A percentile compares a stretch with the other conserved stretches of the same genome.
These are phyloP conservation scores for Casuarina glauca DNA, from an alignment of 306 rosid genomes.

Conservation along the genomic window DNA sequence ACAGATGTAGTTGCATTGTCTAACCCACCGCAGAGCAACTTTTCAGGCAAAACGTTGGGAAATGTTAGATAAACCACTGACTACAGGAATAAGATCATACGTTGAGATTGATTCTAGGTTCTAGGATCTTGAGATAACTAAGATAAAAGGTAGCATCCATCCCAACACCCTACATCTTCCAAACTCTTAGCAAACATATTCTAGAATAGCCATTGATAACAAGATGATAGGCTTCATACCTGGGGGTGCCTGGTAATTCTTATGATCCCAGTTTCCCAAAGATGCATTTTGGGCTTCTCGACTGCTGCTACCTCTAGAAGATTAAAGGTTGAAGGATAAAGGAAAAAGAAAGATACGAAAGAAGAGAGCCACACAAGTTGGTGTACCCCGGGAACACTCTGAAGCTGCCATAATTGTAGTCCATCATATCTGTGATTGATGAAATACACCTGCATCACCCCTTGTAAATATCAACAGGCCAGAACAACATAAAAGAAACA, in stretches of 20 bases:
- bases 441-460: slow-evolving; percentile 76
- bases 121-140: background rate
- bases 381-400: slow-evolving; percentile 66
- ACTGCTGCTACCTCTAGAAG: slow-evolving; percentile 95
- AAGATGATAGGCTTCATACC: slow-evolving; percentile 40
- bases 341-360: slow-evolving; percentile 79
- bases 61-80: background rate
- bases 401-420: slow-evolving; percentile 87
- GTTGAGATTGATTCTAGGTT: background rate
- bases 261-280: slow-evolving; percentile 95
- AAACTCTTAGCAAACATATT: background rate
- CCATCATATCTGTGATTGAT: slow-evolving; percentile 96
- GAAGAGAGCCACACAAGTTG: slow-evolving; percentile 79
- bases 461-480: slow-evolving; percentile 24
- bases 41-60: background rate
- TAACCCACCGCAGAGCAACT: background rate
- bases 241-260: slow-evolving; percentile 98
- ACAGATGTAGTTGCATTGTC: background rate
- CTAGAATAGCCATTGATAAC: slow-evolving; percentile 5
- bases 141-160: slow-evolving; percentile 15
- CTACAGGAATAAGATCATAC: background rate
- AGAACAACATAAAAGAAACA: slow-evolving; percentile 24
- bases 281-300: slow-evolving; percentile 97
- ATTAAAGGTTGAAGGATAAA: slow-evolving; percentile 94
- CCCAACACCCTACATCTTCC: background rate